Evolutionary conservation across 148 eudicot genomes (phyloP).

Genomic region (Chenopodium quinoa): DNA sequence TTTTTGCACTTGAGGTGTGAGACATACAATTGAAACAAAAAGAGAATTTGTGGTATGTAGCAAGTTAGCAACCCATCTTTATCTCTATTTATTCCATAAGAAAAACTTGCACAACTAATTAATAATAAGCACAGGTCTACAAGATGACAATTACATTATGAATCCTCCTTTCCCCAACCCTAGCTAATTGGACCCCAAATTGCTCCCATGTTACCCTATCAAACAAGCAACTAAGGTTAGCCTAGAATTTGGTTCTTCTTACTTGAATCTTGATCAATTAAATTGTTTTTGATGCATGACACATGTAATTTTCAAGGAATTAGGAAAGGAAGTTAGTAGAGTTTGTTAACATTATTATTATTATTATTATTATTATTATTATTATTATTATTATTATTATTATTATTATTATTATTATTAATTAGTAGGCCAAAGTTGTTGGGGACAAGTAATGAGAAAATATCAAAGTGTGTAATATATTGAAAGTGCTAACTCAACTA

Average conservation of each 20-base stretch:
- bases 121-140: neutral
- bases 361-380: too few species aligned
- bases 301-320: conserved; percentile 14
- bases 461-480: neutral
- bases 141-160: neutral
- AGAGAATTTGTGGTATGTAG: neutral
- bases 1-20: too few species aligned
- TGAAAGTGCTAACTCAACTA: conserved; percentile 7
- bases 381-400: too few species aligned
- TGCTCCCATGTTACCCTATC: conserved; percentile 21
- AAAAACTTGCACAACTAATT: neutral
- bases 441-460: neutral
- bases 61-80: neutral
- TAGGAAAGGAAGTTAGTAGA: conserved; percentile 14
- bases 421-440: conserved; percentile 8
- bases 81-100: neutral
- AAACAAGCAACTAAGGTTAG: conserved; percentile 5
- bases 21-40: neutral
- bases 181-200: conserved; percentile 8
- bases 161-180: neutral
- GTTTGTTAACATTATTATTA: conserved; percentile 11
- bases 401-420: too few species aligned
- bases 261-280: neutral
- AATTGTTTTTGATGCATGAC: neutral
- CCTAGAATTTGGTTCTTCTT: neutral